Percentiles rank a stretch among this genome's conserved stretches.
Conservation (phyloP, 768 basidiomycete genomes). For the Rhizopogon vinicolor region DNA sequence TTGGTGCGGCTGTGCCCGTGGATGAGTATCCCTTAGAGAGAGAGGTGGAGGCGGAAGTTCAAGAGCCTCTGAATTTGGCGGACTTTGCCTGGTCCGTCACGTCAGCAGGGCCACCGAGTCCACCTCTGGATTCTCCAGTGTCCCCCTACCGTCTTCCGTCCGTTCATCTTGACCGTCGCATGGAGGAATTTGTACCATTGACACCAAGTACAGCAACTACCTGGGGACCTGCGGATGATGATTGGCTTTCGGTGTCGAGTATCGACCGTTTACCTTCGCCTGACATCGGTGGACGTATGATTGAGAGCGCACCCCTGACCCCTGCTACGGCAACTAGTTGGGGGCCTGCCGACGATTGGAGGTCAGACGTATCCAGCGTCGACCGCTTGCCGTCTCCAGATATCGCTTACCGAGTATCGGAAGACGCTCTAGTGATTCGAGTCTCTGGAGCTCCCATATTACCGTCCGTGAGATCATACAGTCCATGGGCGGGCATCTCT, state of each 20-base stretch:
- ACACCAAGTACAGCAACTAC: conserved; percentile 44
- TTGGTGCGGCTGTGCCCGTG: conserved; percentile 9
- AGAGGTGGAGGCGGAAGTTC: conserved; percentile 11
- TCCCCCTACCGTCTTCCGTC: conserved; percentile 42
- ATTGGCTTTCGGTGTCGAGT: conserved; percentile 28
- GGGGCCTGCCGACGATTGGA: conserved; percentile 43
- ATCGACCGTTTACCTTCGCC: conserved; percentile 46
- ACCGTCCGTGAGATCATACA: not conserved
- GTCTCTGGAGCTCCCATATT: conserved; percentile 1
- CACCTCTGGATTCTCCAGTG: conserved; percentile 33
- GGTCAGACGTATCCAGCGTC: conserved; percentile 28
- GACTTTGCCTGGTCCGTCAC: conserved; percentile 71
- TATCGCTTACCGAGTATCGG: conserved; percentile 48
- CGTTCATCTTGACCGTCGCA: conserved; percentile 50
- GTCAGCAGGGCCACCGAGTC: conserved; percentile 57
- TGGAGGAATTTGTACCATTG: conserved; percentile 51
- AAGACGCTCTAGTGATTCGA: conserved; percentile 44
- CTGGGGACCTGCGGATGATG: conserved; percentile 48
- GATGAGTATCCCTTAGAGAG: conserved; percentile 19
- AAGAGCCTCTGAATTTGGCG: conserved; percentile 43
- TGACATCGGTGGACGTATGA: conserved; percentile 52
- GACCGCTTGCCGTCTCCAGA: conserved; percentile 51
- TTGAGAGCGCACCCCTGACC: conserved; percentile 2
- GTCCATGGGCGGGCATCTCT: not conserved
- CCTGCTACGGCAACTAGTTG: conserved; percentile 48